Base-by-base conservation (phyloP, 352 stramenopile genomes). In the Pythium utonaiense region DNA sequence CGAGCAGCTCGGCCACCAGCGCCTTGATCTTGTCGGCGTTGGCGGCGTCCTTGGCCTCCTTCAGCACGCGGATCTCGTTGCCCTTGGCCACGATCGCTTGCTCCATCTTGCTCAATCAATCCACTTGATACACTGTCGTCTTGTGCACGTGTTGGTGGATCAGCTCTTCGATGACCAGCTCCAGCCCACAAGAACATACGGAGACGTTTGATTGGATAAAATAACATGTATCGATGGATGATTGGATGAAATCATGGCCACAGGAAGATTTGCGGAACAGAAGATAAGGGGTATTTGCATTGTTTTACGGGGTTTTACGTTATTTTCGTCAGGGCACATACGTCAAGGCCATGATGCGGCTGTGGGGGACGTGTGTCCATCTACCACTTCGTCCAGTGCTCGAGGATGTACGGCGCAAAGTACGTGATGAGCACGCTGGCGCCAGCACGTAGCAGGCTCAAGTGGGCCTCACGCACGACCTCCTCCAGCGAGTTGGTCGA, bases 381-480 rank as follows among this genome's bases (percentile, higher is more conserved):
- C 31, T 47, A 93, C 86, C 86, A 96, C 69, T 88, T 78, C 40
- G 78, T 80, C 68, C 86, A 88, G 57, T 67, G 75, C 25, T 96
- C 84, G 51, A 96, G 70, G 66, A 96, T 93, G 73, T 86, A 92
- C 9, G 88, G 88, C 57, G 88, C 86, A 67, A 98, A 99, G 81
- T 99, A 99, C 59, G 96, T 99, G 70, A 99, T 94, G 67, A 99
- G 98, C 60, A 99, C 95, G 78, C 97, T 73, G 44, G 66, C 66
- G 25, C 66, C 66, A n/a, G 66, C 66, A 47, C 66, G 66, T 14
- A 73, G 51, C 21, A 73, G 52, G 45, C 66, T 69, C 45, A 96
- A 42, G 61, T 96, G 87, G 4, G 83, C 73, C 67, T 96, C 88
- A 17, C 80, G 81, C 70, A 96, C 85, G 58, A 96, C 86, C 41